These are phyloP conservation scores for Carex pumila DNA, from an alignment of 176 grass and related monocot genomes.

Conservation along the genomic window DNA sequence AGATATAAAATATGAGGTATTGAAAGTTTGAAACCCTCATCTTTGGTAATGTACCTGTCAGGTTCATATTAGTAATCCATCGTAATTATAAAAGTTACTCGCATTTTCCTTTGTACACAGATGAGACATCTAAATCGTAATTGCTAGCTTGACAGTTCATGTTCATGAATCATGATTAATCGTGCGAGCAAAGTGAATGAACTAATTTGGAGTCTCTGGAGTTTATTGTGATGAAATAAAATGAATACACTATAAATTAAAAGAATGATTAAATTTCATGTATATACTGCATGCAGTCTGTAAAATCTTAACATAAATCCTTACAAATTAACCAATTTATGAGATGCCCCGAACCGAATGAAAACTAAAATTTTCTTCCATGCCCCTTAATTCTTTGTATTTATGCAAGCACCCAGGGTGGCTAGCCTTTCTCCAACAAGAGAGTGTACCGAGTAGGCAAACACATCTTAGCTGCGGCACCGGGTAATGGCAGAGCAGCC, in stretches of 20 bases:
- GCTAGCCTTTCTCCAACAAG: not conserved
- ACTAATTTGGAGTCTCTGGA: not conserved
- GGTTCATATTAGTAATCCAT: no score
- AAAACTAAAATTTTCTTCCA: not conserved
- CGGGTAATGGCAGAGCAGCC: slow-evolving; percentile 51
- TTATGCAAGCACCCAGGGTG: not conserved
- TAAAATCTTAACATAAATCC: not conserved
- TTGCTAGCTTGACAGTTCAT: not conserved
- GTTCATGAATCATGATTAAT: not conserved
- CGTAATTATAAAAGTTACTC: no score
- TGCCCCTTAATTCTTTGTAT: not conserved
- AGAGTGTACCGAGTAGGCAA: not conserved
- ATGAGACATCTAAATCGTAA: not conserved
- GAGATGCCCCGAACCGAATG: not conserved
- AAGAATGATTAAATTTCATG: not conserved
- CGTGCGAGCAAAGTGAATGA: not conserved
- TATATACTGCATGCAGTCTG: not conserved
- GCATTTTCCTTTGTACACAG: no score
- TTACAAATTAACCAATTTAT: not conserved
- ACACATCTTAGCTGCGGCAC: slow-evolving; percentile 32
- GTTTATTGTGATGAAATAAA: not conserved
- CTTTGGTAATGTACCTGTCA: no score
- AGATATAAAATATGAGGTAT: no score
- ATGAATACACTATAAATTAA: not conserved
- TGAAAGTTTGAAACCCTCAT: no score